Base-by-base conservation (phyloP, 2,329 filamentous ascomycete species). In the Colletotrichum liaoningense region DNA sequence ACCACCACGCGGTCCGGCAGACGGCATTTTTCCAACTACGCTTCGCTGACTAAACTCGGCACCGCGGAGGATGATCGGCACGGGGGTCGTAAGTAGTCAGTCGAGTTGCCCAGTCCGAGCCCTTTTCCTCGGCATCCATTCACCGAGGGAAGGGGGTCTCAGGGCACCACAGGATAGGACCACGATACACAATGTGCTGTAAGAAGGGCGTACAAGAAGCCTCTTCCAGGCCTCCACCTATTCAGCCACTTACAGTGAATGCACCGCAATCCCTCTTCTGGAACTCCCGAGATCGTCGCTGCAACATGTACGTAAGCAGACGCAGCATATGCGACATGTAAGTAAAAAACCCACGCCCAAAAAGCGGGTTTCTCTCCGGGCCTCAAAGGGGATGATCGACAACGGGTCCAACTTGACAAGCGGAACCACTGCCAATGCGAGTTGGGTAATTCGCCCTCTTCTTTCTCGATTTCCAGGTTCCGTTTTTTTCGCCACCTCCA, bases 281-380 rank as follows among this genome's bases (percentile, higher is more conserved):
- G 38, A 11, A 22, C 59, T 28, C 42, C 38, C 26, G 38, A 26
- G 60, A 69, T 65, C 60, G n/a, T 65, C 67, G 59, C 49, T 64
- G 59, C 59, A 64, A 28, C 11, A 30, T n/a, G 66, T 60, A 68
- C 42, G 66, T 42, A 46, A 56, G 58, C 58, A 24, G 33, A 30
- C 5, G 58, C 35, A 19, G 58, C 35, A 62, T 26, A 28, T 46
- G 58, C 58, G 26, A n/a, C 58, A 62, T 62, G 58, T 46, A 46
- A 46, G 22, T 26, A 46, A 26, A 56, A 26, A 56, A 30, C 9
- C 22, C 24, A 56, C 22, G 14, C 14, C 24, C 16, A 28, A 26
- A 24, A 26, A 28, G 54, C 24, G 54, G 54, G 54, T 28, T 56
- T 26, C 14, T 16, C 54, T 56, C 22, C 22, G 22, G 22, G 12